Base-by-base conservation (phyloP, 768 basidiomycete genomes). In the Lyophyllum semitale region DNA sequence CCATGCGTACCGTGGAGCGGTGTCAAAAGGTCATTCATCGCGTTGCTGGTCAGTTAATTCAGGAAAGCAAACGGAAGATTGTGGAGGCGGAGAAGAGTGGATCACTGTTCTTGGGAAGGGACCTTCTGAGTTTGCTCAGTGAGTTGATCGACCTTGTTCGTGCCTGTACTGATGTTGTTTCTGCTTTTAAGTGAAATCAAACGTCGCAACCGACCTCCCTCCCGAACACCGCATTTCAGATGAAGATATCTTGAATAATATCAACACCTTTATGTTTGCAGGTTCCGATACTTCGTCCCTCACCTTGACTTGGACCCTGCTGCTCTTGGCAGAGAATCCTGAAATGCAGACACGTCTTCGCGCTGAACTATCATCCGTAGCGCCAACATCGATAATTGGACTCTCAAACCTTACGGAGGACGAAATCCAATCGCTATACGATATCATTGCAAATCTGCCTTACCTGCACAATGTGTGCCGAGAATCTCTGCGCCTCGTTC, bases 191-290 rank as follows among this genome's bases (percentile, higher is more conserved):
- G 95, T 96, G 48, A 90, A 89, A 71, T 89, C 93, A 2, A 96
- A 95, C 68, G 64, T 84, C 55, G 84, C 91, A 2, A 81, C 75
- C 0, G 89, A 93, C 56, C 73, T 91, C 15, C 78, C 84, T 29
- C 74, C 75, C 0, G 85, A 88, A 46, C 84, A 88, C 58, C 82
- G 87, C 32, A 85, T 96, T 60, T 89, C 93, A 0, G 95, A 97
- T 64, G 85, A 89, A 27, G 95, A 96, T 63, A 87, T 95, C 48
- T 77, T 94, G 11, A 77, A 91, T 64, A 93, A 86, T 55, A 86
- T 95, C 69, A 92, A 90, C 62, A 94, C 93, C 0, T 90, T 95
- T 68, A 84, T 94, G 79, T 93, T 94, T 66, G 92, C 89, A 20
- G 94, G 94, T 4, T 91, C 93, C 12, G 93, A 95, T 63, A 92